Base-by-base conservation (phyloP, 805 yeast species). In the Helenozyma baotianmanensis region DNA sequence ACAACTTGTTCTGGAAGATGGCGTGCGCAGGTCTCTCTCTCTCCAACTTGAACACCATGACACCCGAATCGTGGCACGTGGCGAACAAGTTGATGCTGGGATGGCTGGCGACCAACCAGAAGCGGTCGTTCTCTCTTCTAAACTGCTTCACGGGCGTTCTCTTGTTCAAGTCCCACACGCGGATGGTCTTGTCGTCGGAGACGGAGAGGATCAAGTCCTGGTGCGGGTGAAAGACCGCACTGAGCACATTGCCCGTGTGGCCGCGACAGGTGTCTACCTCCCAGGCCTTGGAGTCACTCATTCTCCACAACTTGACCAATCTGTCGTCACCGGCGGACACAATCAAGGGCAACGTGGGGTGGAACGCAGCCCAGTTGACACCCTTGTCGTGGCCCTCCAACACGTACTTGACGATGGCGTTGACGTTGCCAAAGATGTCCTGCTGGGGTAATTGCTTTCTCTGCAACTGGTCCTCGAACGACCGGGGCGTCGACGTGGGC, bases 231-330 rank as follows among this genome's bases (percentile, higher is more conserved):
- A 94, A 94, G 32, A 84, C 67, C 23, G 86, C 88, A 59, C 92
- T 72, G 32, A 88, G 79, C 32, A 92, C 96, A 57, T 85, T 88
- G 54, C 89, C 89, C 18, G 96, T 85, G 62, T 92, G 99, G 36
- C 98, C 98, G 54, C 98, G 78, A 62, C 97, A 90, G 17, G 97
- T 85, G 58, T 92, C 99, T 39, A 94, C 95, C 61, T 94, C 98
- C 97, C 97, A 92, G 15, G 98, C 98, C 63, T 89, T 87, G 23
- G 95, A 80, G 47, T 92, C 96, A 52, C 88, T 80, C 96, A 88
- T 87, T 64, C 97, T 77, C 98, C 98, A 92, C 45, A 94, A 70
- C 61, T 90, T 90, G 36, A 92, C 86, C 45, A 90, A 80, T 47
- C 97, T 77, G 57, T 92, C 99, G 58, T 92, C 99, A 59, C 94